These are phyloP conservation scores for Furcasterigmium furcatum DNA, from an alignment of 2,329 filamentous ascomycete species.

Conservation along the genomic window DNA sequence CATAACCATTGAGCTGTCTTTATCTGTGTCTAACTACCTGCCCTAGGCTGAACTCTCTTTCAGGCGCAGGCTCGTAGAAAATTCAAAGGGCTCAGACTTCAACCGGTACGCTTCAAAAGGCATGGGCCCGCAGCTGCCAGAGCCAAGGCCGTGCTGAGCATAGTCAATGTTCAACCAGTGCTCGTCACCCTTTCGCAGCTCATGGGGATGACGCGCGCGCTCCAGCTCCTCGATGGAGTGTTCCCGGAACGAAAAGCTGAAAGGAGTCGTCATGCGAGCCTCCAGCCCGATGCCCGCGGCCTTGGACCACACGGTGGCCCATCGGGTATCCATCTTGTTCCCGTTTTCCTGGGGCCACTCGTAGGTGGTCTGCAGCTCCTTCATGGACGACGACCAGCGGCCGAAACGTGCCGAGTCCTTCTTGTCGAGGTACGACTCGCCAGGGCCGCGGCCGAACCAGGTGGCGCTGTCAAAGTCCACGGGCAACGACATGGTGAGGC, in stretches of 20 bases:
- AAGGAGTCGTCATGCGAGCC: not conserved
- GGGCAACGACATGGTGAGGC: slow-evolving; percentile 36
- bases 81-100: slow-evolving; percentile 19
- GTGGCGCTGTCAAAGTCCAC: slow-evolving; percentile 15
- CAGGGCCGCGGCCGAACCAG: slow-evolving; percentile 51
- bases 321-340: slow-evolving; percentile 46
- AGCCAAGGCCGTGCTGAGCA: slow-evolving; percentile 8
- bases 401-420: slow-evolving; percentile 41
- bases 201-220: slow-evolving; percentile 6
- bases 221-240: not conserved
- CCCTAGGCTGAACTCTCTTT: not conserved
- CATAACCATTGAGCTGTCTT: no score
- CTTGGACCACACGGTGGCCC: slow-evolving; percentile 18
- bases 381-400: slow-evolving; percentile 27
- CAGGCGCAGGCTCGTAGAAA: slow-evolving; percentile 12
- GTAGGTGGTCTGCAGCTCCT: slow-evolving; percentile 41
- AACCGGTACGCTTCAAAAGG: slow-evolving; percentile 17
- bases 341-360: slow-evolving; percentile 53
- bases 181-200: slow-evolving; percentile 6
- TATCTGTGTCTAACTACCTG: no score
- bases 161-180: slow-evolving; percentile 6
- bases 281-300: not conserved
- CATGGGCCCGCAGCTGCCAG: slow-evolving; percentile 19
- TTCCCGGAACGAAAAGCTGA: not conserved
- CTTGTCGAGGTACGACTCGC: slow-evolving; percentile 49